phyloP scores from a whole-genome alignment of 805 yeast genomes.

The Ascoidea asiatica region DNA sequence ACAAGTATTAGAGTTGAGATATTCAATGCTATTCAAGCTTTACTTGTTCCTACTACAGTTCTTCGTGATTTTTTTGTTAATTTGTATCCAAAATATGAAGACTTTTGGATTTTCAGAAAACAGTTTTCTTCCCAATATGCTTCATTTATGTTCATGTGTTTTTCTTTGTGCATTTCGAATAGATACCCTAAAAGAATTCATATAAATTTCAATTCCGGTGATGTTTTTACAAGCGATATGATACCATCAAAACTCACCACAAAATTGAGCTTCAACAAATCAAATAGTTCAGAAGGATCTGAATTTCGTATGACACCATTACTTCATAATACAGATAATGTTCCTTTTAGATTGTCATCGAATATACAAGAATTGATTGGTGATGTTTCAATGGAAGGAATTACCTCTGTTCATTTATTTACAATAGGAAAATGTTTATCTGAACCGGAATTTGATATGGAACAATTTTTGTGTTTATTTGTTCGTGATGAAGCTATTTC shows the following conservation, averaged over 20 bases:
- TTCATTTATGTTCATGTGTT: conserved; percentile 80
- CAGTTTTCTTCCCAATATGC: conserved; percentile 94
- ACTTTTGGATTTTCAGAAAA: conserved; percentile 93
- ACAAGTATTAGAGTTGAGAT: conserved; percentile 85
- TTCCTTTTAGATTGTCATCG: conserved; percentile 94
- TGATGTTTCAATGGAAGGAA: conserved; percentile 85
- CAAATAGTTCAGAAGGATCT: conserved; percentile 32
- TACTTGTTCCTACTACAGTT: conserved; percentile 75
- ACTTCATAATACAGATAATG: conserved; percentile 82
- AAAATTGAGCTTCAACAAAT: too few species aligned
- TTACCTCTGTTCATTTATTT: conserved; percentile 73
- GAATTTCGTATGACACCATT: too few species aligned
- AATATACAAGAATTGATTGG: conserved; percentile 90
- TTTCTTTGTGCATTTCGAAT: conserved; percentile 85
- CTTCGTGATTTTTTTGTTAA: conserved; percentile 65
- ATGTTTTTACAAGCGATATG: conserved; percentile 92
- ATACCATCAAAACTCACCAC: conserved; percentile 76
- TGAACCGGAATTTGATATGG: conserved; percentile 86
- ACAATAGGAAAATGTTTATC: conserved; percentile 78
- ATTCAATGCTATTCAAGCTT: conserved; percentile 75
- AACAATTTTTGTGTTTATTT: conserved; percentile 82
- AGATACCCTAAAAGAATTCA: conserved; percentile 91
- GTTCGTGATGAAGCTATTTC: conserved; percentile 92
- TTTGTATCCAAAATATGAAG: conserved; percentile 68
- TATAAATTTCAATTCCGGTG: conserved; percentile 70